Conservation (phyloP, 345 rosid species). For the Eucalyptus paniculata region DNA sequence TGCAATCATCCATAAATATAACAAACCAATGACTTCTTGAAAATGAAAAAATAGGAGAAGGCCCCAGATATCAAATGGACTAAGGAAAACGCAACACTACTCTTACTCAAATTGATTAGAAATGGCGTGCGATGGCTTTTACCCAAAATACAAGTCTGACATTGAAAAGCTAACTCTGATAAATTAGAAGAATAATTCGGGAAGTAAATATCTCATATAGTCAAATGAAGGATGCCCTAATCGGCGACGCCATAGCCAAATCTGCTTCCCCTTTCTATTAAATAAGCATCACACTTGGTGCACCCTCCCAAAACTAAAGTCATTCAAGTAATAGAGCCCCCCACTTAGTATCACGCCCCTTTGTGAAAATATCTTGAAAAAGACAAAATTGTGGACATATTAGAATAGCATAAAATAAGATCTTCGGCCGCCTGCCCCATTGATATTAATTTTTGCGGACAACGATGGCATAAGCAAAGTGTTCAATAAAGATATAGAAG, state of each 20-base stretch:
- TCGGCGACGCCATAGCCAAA: too few species aligned
- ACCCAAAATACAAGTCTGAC: neutral
- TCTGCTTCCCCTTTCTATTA: too few species aligned
- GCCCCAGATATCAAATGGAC: neutral
- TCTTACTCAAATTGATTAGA: neutral
- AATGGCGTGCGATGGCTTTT: neutral
- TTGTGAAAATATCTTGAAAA: too few species aligned
- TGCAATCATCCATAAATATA: neutral
- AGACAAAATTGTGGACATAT: too few species aligned
- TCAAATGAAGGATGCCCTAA: neutral
- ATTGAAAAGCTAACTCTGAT: neutral
- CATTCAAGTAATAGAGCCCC: too few species aligned
- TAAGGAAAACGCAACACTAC: neutral
- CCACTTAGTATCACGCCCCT: too few species aligned
- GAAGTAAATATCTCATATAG: neutral
- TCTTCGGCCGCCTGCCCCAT: too few species aligned
- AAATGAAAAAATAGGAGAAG: neutral
- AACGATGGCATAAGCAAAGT: too few species aligned
- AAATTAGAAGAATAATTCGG: neutral
- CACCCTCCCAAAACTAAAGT: too few species aligned
- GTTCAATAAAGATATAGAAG: too few species aligned
- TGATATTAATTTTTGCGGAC: too few species aligned
- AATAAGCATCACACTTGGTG: too few species aligned
- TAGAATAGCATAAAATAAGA: rapidly evolving
- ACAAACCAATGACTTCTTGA: neutral